Evolutionary conservation across 169 alveolate species (phyloP), one percentile per base, ranked within the genome.

Genomic region (Theileria parva): DNA sequence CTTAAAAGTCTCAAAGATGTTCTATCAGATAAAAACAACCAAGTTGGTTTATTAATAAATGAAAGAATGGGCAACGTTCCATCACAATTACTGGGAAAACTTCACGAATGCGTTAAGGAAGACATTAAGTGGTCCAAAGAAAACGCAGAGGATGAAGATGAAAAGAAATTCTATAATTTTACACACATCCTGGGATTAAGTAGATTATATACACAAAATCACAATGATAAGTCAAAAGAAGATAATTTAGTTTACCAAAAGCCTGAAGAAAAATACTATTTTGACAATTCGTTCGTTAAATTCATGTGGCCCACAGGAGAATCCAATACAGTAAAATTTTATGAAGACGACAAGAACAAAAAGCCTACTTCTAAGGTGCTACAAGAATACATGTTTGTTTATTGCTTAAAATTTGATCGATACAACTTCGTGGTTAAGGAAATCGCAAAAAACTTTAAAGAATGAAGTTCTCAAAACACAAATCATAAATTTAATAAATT

Each of bases 281-380:
- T 37, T 67, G 79, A 81, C 15, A 77, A 81, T 30, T 61, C 88
- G 9, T 27, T 59, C 15, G 66, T 81, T 13, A 37, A 66, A 48
- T 73, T 74, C 80, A 67, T 66, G 78, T 81, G 88, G 88, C 50
- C 32, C 74, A 74, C 88, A 5, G 88, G 88, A n/a, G 88, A 80
- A 55, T 80, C 87, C 17, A 72, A 72, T 63, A 78, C 68, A 55
- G 74, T 78, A 8, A 77, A 80, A 60, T 72, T 68, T 67, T 80
- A 61, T 61, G 76, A 63, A 6, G 79, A 80, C 39, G 74, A 63
- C 25, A 50, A 80, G 44, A 57, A 80, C 8, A 71, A 44, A 34
- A 65, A 48, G 55, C 8, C 55, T 25, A 81, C 73, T 32, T 28
- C 79, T 7, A 79, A 66, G 50, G 65, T 81, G 6, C 19, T 74